phyloP scores from a whole-genome alignment of 2,329 filamentous ascomycete species.

The Tolypocladium cylindrosporum region DNA sequence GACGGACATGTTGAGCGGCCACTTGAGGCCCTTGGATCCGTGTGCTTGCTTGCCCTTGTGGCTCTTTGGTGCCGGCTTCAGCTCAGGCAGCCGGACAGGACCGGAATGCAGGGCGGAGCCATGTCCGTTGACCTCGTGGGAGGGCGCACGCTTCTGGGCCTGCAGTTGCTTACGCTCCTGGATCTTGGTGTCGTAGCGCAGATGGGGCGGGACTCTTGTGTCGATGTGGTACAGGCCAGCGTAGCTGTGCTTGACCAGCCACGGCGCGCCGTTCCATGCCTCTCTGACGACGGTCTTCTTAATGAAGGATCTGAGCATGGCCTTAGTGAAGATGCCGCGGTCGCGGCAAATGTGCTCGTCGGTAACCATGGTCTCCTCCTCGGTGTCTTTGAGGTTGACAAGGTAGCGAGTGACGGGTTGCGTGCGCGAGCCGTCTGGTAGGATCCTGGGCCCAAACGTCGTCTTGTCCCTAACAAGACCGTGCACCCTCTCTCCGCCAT shows the following conservation, averaged over 20 bases:
- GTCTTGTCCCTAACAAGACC: constrained; percentile 80
- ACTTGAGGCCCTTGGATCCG: constrained; percentile 33
- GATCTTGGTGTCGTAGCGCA: constrained; percentile 71
- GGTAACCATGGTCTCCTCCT: constrained; percentile 68
- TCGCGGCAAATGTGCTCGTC: constrained; percentile 78
- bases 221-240: constrained; percentile 79
- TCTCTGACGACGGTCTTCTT: constrained; percentile 91
- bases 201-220: constrained; percentile 72
- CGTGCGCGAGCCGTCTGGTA: constrained; percentile 59
- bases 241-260: constrained; percentile 83
- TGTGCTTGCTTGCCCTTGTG: constrained; percentile 47
- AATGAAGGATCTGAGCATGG: constrained; percentile 85
- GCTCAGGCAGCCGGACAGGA: constrained; percentile 54
- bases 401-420: constrained; percentile 71
- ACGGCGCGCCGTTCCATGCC: constrained; percentile 91
- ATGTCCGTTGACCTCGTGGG: constrained; percentile 32
- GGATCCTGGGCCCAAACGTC: constrained; percentile 50
- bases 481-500: constrained; percentile 58
- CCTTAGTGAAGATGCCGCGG: constrained; percentile 87
- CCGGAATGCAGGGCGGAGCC: constrained; percentile 25
- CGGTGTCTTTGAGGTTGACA: constrained; percentile 61
- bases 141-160: constrained; percentile 51
- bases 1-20: constrained; percentile 18
- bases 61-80: constrained; percentile 64
- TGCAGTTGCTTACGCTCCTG: constrained; percentile 66